Evolutionary conservation across 164 flowering plant species (phyloP), one percentile per base, ranked within the genome.

Genomic region (Malania oleifera): DNA sequence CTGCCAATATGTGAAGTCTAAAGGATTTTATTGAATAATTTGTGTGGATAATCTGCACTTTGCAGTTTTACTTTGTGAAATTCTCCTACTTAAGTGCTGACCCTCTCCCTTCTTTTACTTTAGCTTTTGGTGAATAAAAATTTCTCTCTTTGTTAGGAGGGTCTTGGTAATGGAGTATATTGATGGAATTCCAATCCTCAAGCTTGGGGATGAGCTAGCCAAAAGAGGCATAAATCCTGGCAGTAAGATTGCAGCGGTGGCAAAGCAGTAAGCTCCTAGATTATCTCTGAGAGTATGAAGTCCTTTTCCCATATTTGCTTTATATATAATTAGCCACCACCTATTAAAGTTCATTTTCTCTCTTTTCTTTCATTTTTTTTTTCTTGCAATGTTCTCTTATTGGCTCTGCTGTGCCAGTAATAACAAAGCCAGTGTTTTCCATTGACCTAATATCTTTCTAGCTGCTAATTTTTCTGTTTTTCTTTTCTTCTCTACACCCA

Each of bases 131-230:
- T 61, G 22, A 64, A 49, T 14, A 53, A 34, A 22, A 53, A 39
- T 57, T 66, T 47, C 39, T 64, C 53, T 62, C 28, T 52, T 59
- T 67, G 27, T 27, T 63, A 93, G 98, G 89, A 87, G 73, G 77
- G 90, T 80, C 63, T 76, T 93, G 52, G 82, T 89, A 41, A 93
- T 93, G 97, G 98, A 93, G 61, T 89, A 80, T 59, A 82, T 93
- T 50, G 87, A 93, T 69, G 98, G 97, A 57, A 77, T 76, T 55
- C 98, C 97, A 45, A 87, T 93, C 63, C 59, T 93, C 73, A 82
- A 81, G 48, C 96, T 93, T 66, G 95, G 91, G 14, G 85, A 86
- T 61, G 98, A 87, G 70, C 89, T 93, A 17, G 92, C 85, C 59
- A 89, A 84, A 62, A 76, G 96, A 76, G 98, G 97, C 69, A 79